Evolutionary conservation across 1,284 basidiomycete species (phyloP).

Genomic region (Pyrrhoderma noxium): DNA sequence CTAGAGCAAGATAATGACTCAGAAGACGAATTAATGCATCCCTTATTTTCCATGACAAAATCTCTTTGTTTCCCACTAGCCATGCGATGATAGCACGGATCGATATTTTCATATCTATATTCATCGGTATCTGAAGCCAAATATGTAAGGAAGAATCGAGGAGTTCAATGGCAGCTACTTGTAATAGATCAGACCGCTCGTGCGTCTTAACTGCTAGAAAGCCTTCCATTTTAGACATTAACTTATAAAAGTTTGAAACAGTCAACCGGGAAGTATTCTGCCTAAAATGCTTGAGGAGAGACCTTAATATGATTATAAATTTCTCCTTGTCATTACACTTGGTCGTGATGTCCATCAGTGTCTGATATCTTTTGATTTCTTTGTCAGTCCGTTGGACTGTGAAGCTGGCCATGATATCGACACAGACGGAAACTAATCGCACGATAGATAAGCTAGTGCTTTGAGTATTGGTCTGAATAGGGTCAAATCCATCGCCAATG

Average conservation of each 20-base stretch:
- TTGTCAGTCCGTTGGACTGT: conserved; percentile 51
- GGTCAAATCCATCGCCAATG: conserved; percentile 58
- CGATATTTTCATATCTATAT: conserved; percentile 35
- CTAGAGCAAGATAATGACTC: conserved; percentile 53
- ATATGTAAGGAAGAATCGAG: conserved; percentile 56
- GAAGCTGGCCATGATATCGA: conserved; percentile 47
- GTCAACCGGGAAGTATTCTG: conserved; percentile 50
- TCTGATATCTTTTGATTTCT: conserved; percentile 55
- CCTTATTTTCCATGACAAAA: conserved; percentile 63
- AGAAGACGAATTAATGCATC: conserved; percentile 62
- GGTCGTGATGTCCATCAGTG: conserved; percentile 54
- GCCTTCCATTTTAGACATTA: conserved; percentile 48
- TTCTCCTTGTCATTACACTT: conserved; percentile 40
- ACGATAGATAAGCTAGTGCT: conserved; percentile 25
- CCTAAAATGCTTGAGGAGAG: conserved; percentile 50
- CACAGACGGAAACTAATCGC: conserved; percentile 38
- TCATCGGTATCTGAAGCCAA: conserved; percentile 46
- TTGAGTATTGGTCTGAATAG: conserved; percentile 36
- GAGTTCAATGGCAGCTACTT: conserved; percentile 52
- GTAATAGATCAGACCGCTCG: conserved; percentile 46
- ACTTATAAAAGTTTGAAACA: conserved; percentile 39
- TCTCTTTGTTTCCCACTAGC: conserved; percentile 41
- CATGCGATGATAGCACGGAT: conserved; percentile 46
- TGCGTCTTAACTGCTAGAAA: conserved; percentile 55
- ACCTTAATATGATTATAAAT: conserved; percentile 51